These are phyloP conservation scores for Trypanosoma lewisi DNA, from an alignment of 208 protist genomes.

Conservation along the genomic window DNA sequence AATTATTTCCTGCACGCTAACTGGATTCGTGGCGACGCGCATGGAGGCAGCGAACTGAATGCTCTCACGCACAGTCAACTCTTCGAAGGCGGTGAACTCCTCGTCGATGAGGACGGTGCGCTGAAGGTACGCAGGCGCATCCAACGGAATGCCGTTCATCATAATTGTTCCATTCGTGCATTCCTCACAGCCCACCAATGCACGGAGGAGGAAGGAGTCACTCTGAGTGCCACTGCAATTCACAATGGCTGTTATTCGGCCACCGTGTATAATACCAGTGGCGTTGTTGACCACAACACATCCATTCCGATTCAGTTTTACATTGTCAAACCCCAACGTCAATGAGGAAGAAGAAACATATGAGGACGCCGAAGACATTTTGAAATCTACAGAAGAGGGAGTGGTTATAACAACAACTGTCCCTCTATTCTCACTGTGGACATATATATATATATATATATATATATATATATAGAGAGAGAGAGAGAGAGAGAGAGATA, in stretches of 20 bases:
- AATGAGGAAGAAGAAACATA: conserved; percentile 17
- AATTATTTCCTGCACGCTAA: conserved; percentile 43
- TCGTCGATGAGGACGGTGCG: conserved; percentile 35
- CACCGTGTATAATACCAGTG: conserved; percentile 43
- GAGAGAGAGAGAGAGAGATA: too few relatives aligned
- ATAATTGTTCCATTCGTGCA: conserved; percentile 32
- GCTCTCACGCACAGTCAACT: conserved; percentile 59
- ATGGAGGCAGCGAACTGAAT: conserved; percentile 47
- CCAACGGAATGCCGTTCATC: conserved; percentile 55
- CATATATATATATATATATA: too few relatives aligned
- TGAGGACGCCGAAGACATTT: background rate
- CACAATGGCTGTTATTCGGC: conserved; percentile 60
- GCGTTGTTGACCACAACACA: conserved; percentile 38
- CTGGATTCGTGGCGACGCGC: conserved; percentile 39
- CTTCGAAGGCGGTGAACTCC: conserved; percentile 31
- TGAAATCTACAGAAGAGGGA: background rate
- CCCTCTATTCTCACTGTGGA: background rate
- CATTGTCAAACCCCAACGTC: conserved; percentile 42
- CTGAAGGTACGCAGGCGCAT: conserved; percentile 38
- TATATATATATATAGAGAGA: too few relatives aligned
- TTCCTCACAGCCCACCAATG: conserved; percentile 39
- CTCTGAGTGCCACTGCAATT: conserved; percentile 50
- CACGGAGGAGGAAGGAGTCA: conserved; percentile 39
- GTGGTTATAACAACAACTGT: background rate
- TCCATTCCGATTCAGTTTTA: conserved; percentile 28